A percentile compares a stretch with the other conserved stretches of the same genome.
These are phyloP conservation scores for Camellia sinensis DNA, from an alignment of 148 eudicot genomes.

Conservation along the genomic window DNA sequence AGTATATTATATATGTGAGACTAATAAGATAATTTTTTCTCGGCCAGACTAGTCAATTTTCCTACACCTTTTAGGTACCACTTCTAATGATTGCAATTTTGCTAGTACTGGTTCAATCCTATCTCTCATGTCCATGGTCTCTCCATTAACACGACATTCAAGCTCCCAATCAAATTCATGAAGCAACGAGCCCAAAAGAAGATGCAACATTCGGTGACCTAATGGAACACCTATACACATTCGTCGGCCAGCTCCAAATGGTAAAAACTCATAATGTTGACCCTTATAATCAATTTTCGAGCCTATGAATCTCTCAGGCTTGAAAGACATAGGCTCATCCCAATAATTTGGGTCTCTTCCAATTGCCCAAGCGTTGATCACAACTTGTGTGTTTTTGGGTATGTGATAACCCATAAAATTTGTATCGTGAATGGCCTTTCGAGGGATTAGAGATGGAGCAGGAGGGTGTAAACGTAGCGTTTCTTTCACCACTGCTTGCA, in stretches of 20 bases:
- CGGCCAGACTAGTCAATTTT: too few relatives aligned
- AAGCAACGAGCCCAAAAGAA: constrained; percentile 20
- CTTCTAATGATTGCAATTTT: not conserved
- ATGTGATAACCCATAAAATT: constrained; percentile 18
- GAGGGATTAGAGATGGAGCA: constrained; percentile 7
- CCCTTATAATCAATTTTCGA: constrained; percentile 24
- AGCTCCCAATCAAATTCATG: constrained; percentile 29
- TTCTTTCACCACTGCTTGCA: constrained; percentile 23
- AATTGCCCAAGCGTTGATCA: constrained; percentile 22
- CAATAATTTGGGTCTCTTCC: constrained; percentile 18
- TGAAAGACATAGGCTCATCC: constrained; percentile 12
- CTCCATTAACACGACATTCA: not conserved
- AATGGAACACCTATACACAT: constrained; percentile 23
- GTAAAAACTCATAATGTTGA: constrained; percentile 21
- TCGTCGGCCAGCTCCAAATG: constrained; percentile 27
- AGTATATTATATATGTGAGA: too few relatives aligned
- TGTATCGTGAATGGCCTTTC: constrained; percentile 11
- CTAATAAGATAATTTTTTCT: too few relatives aligned
- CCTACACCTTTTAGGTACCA: not conserved
- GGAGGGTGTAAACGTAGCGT: constrained; percentile 18
- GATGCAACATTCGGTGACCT: constrained; percentile 22
- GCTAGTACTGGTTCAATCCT: constrained; percentile 12
- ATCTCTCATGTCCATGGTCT: constrained; percentile 22
- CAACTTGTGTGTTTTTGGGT: constrained; percentile 17
- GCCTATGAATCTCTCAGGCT: constrained; percentile 23